Evolutionary conservation across 2,329 filamentous ascomycete species (phyloP), one percentile per base, ranked within the genome.

Genomic region (Trichoderma sp.): DNA sequence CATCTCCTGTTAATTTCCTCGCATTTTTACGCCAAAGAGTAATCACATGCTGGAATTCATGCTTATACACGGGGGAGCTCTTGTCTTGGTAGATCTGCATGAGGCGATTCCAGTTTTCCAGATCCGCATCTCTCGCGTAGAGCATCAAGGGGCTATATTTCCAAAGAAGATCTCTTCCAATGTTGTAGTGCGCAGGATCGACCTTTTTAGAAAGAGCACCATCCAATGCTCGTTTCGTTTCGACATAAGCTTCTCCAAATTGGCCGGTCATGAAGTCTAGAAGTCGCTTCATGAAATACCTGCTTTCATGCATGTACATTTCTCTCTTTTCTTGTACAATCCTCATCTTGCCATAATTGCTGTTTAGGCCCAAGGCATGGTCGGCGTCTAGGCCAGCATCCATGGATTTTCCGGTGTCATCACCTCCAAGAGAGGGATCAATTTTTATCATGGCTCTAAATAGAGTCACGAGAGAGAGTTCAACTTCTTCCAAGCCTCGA

Each of bases 401-500:
- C 64, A 81, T 83, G 70, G 79, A 83, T 73, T 83, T 84, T 64
- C 80, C 78, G 25, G 80, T 75, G 65, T 85, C 84, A 64, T 80
- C 78, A 64, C 80, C 81, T 61, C 90, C 87, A 54, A 94, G 87
- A 8, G 89, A 88, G 1, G 94, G 93, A 75, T 98, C 94, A 67
- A 98, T 98, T 70, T 94, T 97, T 72, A 91, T 84, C 89, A 98
- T 93, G 8, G 94, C 95, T 77, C 92, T 95, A 80, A 95, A 98
- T 7, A 99, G 84, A 13, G 90, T 90, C 13, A 94, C 87, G 2
- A 98, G 82, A 7, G 93, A 87, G 2, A 80, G 77, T 77, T 99
- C 94, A 32, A 97, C 91, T 19, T 92, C 88, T 72, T 90, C 88
- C 12, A 98, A 80, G 3, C 92, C 92, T 22, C 85, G 83, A 1